Evolutionary conservation across 768 basidiomycete genomes (phyloP).

Genomic region (Boletellus emodensis): DNA sequence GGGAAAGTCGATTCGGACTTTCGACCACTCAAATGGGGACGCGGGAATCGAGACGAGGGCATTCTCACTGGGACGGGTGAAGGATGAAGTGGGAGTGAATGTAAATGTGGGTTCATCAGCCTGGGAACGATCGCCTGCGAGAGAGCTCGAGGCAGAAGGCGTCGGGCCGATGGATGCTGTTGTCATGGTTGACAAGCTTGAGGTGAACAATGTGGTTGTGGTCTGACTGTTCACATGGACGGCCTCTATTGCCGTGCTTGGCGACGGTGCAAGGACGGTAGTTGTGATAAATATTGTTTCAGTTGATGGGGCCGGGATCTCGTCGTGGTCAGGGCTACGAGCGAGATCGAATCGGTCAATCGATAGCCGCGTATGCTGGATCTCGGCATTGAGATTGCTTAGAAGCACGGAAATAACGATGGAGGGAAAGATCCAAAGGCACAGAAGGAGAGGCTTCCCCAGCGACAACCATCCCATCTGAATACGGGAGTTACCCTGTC

Average conservation of each 20-base stretch:
- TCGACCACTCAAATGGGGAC: slow-evolving; percentile 29
- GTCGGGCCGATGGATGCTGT: slow-evolving; percentile 2
- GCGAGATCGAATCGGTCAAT: slow-evolving; percentile 17
- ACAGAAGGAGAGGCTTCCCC: slow-evolving; percentile 11
- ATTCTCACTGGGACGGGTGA: slow-evolving; percentile 10
- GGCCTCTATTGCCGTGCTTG: not conserved
- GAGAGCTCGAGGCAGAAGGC: slow-evolving; percentile 4
- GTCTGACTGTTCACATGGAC: slow-evolving; percentile 2
- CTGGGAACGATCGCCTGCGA: slow-evolving; percentile 9
- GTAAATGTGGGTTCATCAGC: slow-evolving; percentile 7
- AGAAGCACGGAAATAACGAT: slow-evolving; percentile 17
- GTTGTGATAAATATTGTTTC: slow-evolving; percentile 32
- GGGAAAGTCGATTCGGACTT: slow-evolving; percentile 23
- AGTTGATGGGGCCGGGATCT: slow-evolving; percentile 2
- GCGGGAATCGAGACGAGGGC: slow-evolving; percentile 18
- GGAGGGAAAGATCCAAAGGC: slow-evolving; percentile 15
- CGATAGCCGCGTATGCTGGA: slow-evolving; percentile 23
- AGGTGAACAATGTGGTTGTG: slow-evolving; percentile 1
- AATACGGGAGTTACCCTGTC: slow-evolving; percentile 5
- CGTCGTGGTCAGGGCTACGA: slow-evolving; percentile 6
- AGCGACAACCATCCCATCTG: slow-evolving; percentile 9
- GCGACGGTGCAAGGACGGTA: slow-evolving; percentile 18
- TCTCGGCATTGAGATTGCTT: slow-evolving; percentile 26
- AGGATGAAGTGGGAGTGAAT: slow-evolving; percentile 13
- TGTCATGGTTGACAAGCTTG: slow-evolving; percentile 7